Conservation (phyloP, 306 rosid species). For the Cucumis hystrix region DNA sequence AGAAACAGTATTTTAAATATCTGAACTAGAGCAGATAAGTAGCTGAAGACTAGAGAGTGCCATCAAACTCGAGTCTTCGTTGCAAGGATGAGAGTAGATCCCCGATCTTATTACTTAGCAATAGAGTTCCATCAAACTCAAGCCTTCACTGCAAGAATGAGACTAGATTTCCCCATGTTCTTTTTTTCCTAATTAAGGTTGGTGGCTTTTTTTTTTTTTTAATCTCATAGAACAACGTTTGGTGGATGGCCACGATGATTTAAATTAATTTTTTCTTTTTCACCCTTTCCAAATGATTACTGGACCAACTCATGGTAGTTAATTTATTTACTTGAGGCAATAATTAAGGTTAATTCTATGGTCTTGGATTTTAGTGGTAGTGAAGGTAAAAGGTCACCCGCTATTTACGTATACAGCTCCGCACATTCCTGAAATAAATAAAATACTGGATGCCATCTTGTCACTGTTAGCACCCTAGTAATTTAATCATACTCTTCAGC, state of each 20-base stretch:
- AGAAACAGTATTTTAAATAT: neutral
- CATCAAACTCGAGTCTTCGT: neutral
- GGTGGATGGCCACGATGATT: too few species aligned
- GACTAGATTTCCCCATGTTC: too few species aligned
- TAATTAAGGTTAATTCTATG: neutral
- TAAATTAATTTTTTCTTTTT: neutral
- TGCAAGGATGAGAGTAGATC: neutral
- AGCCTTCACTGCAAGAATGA: too few species aligned
- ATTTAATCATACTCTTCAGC: neutral
- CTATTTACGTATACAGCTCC: neutral
- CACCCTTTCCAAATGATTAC: neutral
- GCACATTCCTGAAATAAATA: neutral
- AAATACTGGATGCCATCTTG: neutral
- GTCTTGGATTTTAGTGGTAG: neutral
- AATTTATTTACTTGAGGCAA: neutral
- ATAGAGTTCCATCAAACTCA: too few species aligned
- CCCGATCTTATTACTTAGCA: neutral
- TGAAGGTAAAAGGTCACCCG: neutral
- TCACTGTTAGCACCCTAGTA: neutral
- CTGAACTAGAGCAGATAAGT: neutral
- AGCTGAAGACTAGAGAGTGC: neutral
- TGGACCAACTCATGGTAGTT: neutral
- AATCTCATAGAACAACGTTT: neutral
- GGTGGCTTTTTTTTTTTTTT: neutral
- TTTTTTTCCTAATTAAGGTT: neutral